Percentiles rank a stretch among this genome's conserved stretches.
These are phyloP conservation scores for Debaryomyces sp. DNA, from an alignment of 1,139 yeast genomes.

Conservation along the genomic window DNA sequence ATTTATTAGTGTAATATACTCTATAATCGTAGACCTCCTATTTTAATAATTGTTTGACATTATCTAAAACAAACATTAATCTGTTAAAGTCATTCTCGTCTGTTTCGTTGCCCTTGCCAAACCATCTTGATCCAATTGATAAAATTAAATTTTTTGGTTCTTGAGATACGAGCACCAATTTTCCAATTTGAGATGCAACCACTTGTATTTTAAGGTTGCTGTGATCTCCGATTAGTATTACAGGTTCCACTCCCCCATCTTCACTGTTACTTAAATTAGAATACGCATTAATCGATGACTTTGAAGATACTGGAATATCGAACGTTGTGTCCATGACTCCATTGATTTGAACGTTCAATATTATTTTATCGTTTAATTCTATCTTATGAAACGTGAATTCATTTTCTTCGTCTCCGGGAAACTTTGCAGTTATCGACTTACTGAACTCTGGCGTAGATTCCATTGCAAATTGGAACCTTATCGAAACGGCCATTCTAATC, in stretches of 20 bases:
- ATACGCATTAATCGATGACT: slow-evolving; percentile 27
- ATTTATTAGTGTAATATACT: slow-evolving; percentile 1
- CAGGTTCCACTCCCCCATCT: slow-evolving; percentile 40
- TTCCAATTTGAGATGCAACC: slow-evolving; percentile 48
- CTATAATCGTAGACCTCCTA: background rate
- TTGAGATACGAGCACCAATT: slow-evolving; percentile 27
- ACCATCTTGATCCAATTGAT: slow-evolving; percentile 47
- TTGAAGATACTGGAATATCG: slow-evolving; percentile 43
- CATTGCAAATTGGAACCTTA: background rate
- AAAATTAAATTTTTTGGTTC: slow-evolving; percentile 39
- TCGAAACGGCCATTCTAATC: background rate
- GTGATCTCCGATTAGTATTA: slow-evolving; percentile 43
- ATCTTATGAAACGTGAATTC: slow-evolving; percentile 39
- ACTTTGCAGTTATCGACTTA: slow-evolving; percentile 12
- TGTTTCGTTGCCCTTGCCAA: slow-evolving; percentile 41
- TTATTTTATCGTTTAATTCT: slow-evolving; percentile 36
- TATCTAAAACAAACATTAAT: slow-evolving; percentile 41
- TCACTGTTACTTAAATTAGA: slow-evolving; percentile 16
- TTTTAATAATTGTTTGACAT: slow-evolving; percentile 27
- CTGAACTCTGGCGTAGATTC: slow-evolving; percentile 8
- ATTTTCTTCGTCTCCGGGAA: slow-evolving; percentile 17
- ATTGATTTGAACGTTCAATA: slow-evolving; percentile 39
- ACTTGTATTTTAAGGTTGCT: slow-evolving; percentile 43
- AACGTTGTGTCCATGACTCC: slow-evolving; percentile 48
- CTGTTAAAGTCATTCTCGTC: slow-evolving; percentile 41